Evolutionary conservation across 2,329 filamentous ascomycete species (phyloP), one percentile per base, ranked within the genome.

Genomic region (Lachnellula hyalina): DNA sequence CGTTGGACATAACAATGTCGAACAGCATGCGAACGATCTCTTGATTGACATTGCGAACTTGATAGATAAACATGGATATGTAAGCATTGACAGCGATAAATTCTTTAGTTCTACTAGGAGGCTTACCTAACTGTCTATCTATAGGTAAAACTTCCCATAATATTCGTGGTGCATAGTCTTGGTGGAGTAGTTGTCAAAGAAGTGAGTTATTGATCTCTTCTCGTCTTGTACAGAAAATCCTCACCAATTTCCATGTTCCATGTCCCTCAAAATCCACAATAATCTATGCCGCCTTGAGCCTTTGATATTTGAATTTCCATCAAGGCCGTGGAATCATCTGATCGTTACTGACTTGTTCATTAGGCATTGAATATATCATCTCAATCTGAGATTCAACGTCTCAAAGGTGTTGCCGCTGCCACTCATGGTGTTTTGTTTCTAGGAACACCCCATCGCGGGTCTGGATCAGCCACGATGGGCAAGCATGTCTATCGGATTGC

Each of bases 131-230:
- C 21, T 21, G 21, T 3, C 21, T 40, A 8, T 17, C 2, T 12
- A 17, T 12, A 21, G 21, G 11, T 12, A 5, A 21, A 17, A 12
- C 11, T 44, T 8, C 52, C 52, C 14, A 50, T 54, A 17, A 47
- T 51, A 19, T 54, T 54, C 25, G 47, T 54, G 12, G 40, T 45
- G 7, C 52, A 54, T 19, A 54, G 52, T 25, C 41, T 54, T 11
- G 52, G 52, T 9, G 52, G 52, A 3, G 46, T 54, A 12, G 35
- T 54, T 28, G 52, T 54, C 17, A 54, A 54, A 23, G 52, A 49
- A 41, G 52, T 53, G 32, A 36, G 51, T 52, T 50, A 32, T 32
- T 32, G 28, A 32, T 9, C 8, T 9, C 28, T 32, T 28, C 2
- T 32, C 28, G 28, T 32, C 28, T 32, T 32, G 28, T 32, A 32